Percentiles rank a stretch among this genome's conserved stretches.
phyloP scores from a whole-genome alignment of 1,284 basidiomycete species.

The Agaricales sp. region DNA sequence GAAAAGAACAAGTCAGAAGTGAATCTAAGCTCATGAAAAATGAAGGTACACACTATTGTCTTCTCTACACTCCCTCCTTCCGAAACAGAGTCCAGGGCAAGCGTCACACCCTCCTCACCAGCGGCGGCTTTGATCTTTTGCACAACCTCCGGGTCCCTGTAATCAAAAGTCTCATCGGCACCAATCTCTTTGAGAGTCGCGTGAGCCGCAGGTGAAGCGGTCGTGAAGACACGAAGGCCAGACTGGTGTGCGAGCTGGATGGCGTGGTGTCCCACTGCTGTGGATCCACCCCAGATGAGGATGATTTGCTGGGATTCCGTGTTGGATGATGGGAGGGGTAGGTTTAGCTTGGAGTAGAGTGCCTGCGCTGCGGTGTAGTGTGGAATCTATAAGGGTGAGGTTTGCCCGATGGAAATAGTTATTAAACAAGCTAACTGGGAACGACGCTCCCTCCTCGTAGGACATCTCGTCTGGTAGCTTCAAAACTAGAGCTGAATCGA shows the following conservation, averaged over 20 bases:
- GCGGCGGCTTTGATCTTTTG: conserved; percentile 10
- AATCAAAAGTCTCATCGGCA: conserved; percentile 24
- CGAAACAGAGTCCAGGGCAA: conserved; percentile 3
- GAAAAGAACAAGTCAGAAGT: too few relatives aligned
- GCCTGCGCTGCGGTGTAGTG: conserved; percentile 11
- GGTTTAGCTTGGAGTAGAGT: conserved; percentile 9
- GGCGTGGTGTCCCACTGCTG: conserved; percentile 28
- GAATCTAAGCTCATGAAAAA: background rate
- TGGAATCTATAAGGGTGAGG: background rate
- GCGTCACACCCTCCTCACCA: conserved; percentile 4
- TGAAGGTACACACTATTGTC: background rate
- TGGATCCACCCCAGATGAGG: too few relatives aligned
- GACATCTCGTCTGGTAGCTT: conserved; percentile 6
- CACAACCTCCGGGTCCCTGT: conserved; percentile 12
- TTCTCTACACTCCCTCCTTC: conserved; percentile 6
- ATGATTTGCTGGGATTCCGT: background rate
- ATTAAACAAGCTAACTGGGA: background rate
- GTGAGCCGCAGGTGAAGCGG: conserved; percentile 24
- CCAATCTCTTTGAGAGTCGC: conserved; percentile 26
- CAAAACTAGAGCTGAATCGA: background rate
- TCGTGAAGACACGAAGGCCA: conserved; percentile 24
- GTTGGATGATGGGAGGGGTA: conserved; percentile 8
- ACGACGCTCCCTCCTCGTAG: conserved; percentile 6
- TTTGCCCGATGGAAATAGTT: background rate
- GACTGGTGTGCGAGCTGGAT: conserved; percentile 26